A percentile compares a stretch with the other conserved stretches of the same genome.
Conservation (phyloP, 768 basidiomycete species). For the Clitopilus passeckerianus region DNA sequence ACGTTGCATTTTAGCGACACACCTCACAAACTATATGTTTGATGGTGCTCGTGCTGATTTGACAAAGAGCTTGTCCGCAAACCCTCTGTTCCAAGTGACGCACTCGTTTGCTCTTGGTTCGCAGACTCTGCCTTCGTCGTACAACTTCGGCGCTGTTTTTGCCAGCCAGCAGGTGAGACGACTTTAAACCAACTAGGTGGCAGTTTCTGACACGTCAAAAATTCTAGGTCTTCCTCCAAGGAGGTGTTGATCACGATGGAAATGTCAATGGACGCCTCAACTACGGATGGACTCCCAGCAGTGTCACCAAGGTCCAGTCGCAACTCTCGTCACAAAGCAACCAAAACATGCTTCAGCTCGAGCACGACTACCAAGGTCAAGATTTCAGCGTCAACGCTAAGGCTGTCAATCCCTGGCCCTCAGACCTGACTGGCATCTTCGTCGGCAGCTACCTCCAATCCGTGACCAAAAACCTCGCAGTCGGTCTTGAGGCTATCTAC, state of each 20-base stretch:
- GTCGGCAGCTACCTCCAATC: constrained; percentile 92
- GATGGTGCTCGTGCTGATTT: constrained; percentile 97
- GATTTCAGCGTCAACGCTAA: constrained; percentile 87
- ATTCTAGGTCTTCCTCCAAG: constrained; percentile 82
- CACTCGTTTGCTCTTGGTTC: constrained; percentile 93
- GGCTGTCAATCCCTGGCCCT: constrained; percentile 85
- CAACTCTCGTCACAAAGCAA: constrained; percentile 78
- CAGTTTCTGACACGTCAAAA: constrained; percentile 18
- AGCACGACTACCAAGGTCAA: constrained; percentile 88
- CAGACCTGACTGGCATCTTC: constrained; percentile 88
- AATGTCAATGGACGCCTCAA: constrained; percentile 86
- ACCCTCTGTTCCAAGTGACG: constrained; percentile 97
- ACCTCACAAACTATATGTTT: constrained; percentile 91
- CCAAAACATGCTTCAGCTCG: constrained; percentile 89
- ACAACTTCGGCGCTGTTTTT: constrained; percentile 93
- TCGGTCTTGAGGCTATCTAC: constrained; percentile 82
- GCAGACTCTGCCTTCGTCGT: constrained; percentile 76
- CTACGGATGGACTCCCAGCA: constrained; percentile 76
- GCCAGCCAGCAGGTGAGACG: constrained; percentile 69
- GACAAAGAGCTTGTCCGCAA: constrained; percentile 86
- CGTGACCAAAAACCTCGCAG: constrained; percentile 80
- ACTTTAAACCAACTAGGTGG: constrained; percentile 6
- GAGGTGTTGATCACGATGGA: constrained; percentile 90
- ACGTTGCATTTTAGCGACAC: constrained; percentile 56
- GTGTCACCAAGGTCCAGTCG: constrained; percentile 81